phyloP scores from a whole-genome alignment of 345 rosid species.

The Turnera subulata region DNA sequence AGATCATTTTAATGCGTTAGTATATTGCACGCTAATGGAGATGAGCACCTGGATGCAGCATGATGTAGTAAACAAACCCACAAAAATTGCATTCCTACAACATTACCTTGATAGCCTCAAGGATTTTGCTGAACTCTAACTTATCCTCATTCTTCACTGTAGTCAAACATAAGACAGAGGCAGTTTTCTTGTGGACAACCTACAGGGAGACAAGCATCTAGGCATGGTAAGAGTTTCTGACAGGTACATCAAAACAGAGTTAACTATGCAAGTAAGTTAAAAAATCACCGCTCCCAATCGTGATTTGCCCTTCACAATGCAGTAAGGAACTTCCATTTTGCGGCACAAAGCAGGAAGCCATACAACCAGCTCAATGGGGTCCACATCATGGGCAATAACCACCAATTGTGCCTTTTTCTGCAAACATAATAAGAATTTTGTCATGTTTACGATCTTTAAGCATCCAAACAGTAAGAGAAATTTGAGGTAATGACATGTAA shows the following conservation, averaged over 20 bases:
- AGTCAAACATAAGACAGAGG: constrained; percentile 65
- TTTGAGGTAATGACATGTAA: neutral
- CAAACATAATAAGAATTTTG: neutral
- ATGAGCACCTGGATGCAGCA: too few species aligned
- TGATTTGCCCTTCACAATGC: constrained; percentile 74
- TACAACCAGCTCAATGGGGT: constrained; percentile 80
- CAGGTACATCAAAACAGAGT: too few species aligned
- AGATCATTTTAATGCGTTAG: too few species aligned
- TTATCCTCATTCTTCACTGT: constrained; percentile 75
- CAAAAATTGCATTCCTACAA: neutral
- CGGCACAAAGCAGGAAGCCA: constrained; percentile 89
- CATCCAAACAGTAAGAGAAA: neutral
- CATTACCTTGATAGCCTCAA: constrained; percentile 73
- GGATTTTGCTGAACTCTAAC: constrained; percentile 63
- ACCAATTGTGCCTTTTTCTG: constrained; percentile 78
- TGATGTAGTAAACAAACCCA: too few species aligned
- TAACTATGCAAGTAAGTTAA: too few species aligned
- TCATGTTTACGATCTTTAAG: neutral
- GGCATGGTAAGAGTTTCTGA: too few species aligned
- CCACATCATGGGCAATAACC: constrained; percentile 80
- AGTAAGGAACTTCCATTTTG: constrained; percentile 85
- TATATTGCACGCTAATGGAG: too few species aligned
- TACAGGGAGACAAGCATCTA: constrained; percentile 5
- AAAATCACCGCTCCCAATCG: constrained; percentile 60
- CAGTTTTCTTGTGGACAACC: constrained; percentile 79